Evolutionary conservation across 1,139 yeast species (phyloP), one percentile per base, ranked within the genome.

Genomic region (Spathaspora sp.): DNA sequence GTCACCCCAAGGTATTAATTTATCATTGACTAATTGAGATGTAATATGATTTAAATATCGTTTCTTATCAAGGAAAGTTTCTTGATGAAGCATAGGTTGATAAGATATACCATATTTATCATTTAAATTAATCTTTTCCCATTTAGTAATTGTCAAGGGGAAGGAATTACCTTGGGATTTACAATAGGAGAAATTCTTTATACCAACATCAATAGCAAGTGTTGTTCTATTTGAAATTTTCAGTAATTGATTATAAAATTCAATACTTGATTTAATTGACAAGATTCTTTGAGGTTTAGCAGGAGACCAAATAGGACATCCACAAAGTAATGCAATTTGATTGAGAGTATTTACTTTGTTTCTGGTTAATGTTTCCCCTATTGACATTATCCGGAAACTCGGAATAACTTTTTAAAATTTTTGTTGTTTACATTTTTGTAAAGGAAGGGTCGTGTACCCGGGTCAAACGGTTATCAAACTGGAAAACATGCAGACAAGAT

Each of bases 181-280:
- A 54, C 78, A 72, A 51, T 64, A 72, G 2, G 75, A 64, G 47
- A 73, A 70, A 56, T 73, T 72, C 55, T 72, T 72, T 45, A 72
- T 56, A 5, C 78, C 78, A 11, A 73, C 61, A 50, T 73, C 78
- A 10, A 73, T 60, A 10, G 74, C 59, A 38, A 64, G 52, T 27
- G 49, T 51, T 11, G 49, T n/a, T 11, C 54, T 56, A 31, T 50
- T 53, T 13, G 46, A 36, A n/a, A 39, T 39, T 7, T 24, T 42
- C 18, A 44, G 39, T n/a, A 60, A 50, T 29, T 38, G 44, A 8
- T 47, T 39, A 48, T 52, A 54, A 38, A 63, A 54, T 10, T 59
- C 47, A 29, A 63, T 46, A 3, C 67, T 63, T 13, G 60, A 47
- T 9, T 57, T 39, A 11, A 70, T 56, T 20, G 56, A 55, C 9